phyloP scores from a whole-genome alignment of 2,329 filamentous ascomycete species.

The Epichloe sibirici region DNA sequence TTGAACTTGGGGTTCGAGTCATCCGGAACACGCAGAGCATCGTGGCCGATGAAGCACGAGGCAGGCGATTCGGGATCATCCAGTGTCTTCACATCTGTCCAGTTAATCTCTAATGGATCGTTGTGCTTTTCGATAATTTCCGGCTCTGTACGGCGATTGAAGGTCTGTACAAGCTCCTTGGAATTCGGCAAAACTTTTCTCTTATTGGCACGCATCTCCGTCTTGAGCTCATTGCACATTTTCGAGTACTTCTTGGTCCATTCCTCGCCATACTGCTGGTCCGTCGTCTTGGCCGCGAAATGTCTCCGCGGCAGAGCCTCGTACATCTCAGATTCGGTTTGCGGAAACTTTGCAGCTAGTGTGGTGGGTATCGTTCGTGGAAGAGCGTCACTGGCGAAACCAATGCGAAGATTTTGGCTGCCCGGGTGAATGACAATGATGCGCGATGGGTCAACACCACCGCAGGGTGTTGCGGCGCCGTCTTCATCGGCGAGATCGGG shows the following conservation, averaged over 20 bases:
- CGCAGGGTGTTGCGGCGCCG: constrained; percentile 39
- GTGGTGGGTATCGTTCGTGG: constrained; percentile 92
- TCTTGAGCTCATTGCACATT: constrained; percentile 77
- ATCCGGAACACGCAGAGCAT: constrained; percentile 79
- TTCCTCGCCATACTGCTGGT: constrained; percentile 83
- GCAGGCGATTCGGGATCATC: constrained; percentile 50
- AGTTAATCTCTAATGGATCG: constrained; percentile 85
- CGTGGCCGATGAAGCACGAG: constrained; percentile 65
- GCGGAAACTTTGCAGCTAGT: constrained; percentile 65
- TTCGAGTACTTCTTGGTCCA: constrained; percentile 62
- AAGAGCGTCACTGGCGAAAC: constrained; percentile 87
- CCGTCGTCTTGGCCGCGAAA: constrained; percentile 46
- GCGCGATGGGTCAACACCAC: constrained; percentile 66
- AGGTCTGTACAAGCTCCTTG: constrained; percentile 89
- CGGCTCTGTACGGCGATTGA: constrained; percentile 71
- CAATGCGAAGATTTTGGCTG: constrained; percentile 89
- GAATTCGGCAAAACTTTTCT: constrained; percentile 93
- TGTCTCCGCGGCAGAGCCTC: constrained; percentile 65
- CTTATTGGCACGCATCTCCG: constrained; percentile 87
- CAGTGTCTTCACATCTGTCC: constrained; percentile 67
- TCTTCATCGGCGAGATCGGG: constrained; percentile 48
- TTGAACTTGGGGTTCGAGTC: constrained; percentile 81
- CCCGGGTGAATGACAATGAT: constrained; percentile 92
- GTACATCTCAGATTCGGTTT: constrained; percentile 74
- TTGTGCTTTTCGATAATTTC: constrained; percentile 91